Evolutionary conservation across 345 rosid species (phyloP).

Genomic region (Rhodamnia rubescens): DNA sequence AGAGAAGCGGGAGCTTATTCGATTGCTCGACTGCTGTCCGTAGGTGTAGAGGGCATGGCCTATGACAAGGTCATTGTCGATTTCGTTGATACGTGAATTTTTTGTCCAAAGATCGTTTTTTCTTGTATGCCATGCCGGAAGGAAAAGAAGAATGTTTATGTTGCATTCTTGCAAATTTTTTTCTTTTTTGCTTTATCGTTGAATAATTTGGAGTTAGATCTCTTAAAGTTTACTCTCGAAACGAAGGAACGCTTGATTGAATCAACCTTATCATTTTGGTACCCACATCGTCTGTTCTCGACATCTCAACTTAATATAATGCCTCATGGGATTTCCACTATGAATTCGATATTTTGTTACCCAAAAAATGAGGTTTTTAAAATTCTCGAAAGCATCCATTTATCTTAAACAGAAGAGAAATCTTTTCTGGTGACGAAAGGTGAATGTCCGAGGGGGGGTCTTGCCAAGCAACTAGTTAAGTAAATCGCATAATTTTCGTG

Average conservation of each 20-base stretch:
- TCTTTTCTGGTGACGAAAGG: too few relatives aligned
- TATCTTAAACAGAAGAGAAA: background rate
- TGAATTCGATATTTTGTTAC: background rate
- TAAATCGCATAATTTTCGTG: background rate
- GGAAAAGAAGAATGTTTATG: background rate
- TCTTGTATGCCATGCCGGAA: too few relatives aligned
- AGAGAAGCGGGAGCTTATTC: too few relatives aligned
- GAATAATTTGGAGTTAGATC: background rate
- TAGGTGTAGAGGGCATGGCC: too few relatives aligned
- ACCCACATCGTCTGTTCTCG: background rate
- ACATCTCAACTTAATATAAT: background rate
- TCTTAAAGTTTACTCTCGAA: background rate
- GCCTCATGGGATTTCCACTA: too few relatives aligned
- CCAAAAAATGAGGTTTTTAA: rapidly evolving
- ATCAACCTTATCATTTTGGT: background rate
- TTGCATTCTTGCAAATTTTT: background rate
- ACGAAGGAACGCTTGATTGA: background rate
- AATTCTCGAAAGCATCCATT: background rate
- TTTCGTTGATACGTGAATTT: background rate
- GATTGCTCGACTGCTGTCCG: too few relatives aligned
- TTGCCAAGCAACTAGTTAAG: background rate
- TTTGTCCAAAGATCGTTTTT: background rate
- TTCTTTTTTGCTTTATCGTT: too few relatives aligned
- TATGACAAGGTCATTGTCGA: too few relatives aligned
- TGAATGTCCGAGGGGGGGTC: too few relatives aligned